Percentiles rank a stretch among this genome's conserved stretches.
Evolutionary conservation across 306 rosid species (phyloP).

Genomic region (Quercus alba): DNA sequence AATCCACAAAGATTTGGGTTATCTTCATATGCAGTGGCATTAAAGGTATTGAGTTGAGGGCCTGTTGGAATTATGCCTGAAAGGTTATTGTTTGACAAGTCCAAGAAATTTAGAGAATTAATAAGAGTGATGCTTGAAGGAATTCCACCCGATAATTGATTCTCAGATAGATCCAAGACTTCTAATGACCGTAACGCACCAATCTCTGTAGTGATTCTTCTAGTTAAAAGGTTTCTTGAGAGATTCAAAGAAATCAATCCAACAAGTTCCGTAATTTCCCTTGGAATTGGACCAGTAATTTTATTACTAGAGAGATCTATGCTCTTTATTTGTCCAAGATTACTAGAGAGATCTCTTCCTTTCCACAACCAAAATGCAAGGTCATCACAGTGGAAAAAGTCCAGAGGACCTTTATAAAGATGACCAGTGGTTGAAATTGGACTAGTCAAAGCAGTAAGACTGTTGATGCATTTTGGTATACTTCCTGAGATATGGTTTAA

Average conservation of each 20-base stretch:
- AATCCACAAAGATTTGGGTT: too few relatives aligned
- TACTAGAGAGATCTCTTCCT: not conserved
- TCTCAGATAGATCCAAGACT: too few relatives aligned
- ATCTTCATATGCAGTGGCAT: too few relatives aligned
- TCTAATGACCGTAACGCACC: too few relatives aligned
- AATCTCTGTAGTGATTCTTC: too few relatives aligned
- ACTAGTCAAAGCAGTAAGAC: not conserved
- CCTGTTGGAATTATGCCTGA: too few relatives aligned
- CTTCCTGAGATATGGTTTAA: not conserved
- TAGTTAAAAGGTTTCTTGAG: too few relatives aligned
- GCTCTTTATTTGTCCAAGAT: not conserved
- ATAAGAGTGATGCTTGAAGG: not conserved
- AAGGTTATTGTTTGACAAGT: too few relatives aligned
- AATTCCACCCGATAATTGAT: not conserved
- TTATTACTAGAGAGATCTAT: constrained; percentile 14
- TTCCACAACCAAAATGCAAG: constrained; percentile 3
- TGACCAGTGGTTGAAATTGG: not conserved
- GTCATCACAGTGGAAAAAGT: not conserved
- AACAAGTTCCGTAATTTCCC: constrained; percentile 1
- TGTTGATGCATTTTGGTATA: not conserved
- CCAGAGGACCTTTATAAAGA: too few relatives aligned
- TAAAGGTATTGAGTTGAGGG: too few relatives aligned
- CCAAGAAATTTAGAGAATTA: not conserved
- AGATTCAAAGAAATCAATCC: not conserved
- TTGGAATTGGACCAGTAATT: not conserved